phyloP scores from a whole-genome alignment of 2,329 filamentous ascomycete species.

The Exserohilum turcica region DNA sequence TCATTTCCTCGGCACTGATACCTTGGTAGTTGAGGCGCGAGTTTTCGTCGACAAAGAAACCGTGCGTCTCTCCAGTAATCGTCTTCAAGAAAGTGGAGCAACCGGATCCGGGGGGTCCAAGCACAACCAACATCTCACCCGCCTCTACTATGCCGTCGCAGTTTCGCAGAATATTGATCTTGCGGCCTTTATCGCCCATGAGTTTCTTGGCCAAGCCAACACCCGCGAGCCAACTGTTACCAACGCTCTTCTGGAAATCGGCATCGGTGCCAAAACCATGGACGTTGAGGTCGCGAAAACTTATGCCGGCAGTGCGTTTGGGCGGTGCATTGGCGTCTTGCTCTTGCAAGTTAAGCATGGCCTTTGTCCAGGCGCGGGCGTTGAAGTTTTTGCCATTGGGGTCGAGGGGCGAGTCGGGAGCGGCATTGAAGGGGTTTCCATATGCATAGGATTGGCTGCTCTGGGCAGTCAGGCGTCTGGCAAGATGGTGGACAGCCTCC shows the following conservation, averaged over 20 bases:
- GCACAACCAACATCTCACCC: constrained; percentile 76
- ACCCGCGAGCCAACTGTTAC: constrained; percentile 53
- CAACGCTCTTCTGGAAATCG: constrained; percentile 59
- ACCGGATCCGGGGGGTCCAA: constrained; percentile 70
- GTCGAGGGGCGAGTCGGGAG: constrained; percentile 52
- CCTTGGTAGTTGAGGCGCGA: constrained; percentile 85
- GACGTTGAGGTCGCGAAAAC: constrained; percentile 55
- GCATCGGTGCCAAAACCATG: constrained; percentile 56
- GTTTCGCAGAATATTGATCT: constrained; percentile 68
- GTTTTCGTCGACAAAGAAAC: constrained; percentile 71
- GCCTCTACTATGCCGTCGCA: constrained; percentile 71
- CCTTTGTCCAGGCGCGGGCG: constrained; percentile 56
- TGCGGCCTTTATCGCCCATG: constrained; percentile 41
- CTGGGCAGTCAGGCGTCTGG: constrained; percentile 49
- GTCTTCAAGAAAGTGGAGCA: constrained; percentile 88
- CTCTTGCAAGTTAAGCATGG: constrained; percentile 54
- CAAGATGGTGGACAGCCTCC: constrained; percentile 49
- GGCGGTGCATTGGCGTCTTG: constrained; percentile 50
- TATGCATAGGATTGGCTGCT: constrained; percentile 48
- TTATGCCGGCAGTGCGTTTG: constrained; percentile 53
- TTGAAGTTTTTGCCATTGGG: constrained; percentile 55
- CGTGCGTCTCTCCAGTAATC: constrained; percentile 80
- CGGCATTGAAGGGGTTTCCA: constrained; percentile 47
- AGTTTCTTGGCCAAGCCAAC: constrained; percentile 47
- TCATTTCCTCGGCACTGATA: constrained; percentile 74